Percentiles rank a stretch among this genome's conserved stretches.
Conservation (phyloP, 179 eudicot species). For the Patellifolia procumbens region DNA sequence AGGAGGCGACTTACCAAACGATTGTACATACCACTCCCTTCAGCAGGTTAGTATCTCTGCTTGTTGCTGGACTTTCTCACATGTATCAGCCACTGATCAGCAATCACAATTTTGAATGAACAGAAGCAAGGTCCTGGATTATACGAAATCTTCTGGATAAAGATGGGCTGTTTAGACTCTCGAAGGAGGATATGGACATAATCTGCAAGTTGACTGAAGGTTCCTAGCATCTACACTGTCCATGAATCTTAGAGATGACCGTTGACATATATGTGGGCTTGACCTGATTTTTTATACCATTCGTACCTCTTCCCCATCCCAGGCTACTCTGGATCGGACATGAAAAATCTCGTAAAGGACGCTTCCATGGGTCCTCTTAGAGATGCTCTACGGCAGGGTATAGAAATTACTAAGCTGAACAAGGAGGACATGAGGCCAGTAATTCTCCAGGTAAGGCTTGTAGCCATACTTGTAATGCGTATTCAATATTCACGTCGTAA, state of each 20-base stretch:
- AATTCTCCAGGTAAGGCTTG: conserved; percentile 53
- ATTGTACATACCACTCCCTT: conserved; percentile 92
- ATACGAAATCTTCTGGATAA: conserved; percentile 72
- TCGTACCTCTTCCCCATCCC: conserved; percentile 8
- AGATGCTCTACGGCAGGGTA: conserved; percentile 82
- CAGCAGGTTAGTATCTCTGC: conserved; percentile 57
- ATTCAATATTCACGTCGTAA: not conserved
- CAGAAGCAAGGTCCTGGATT: conserved; percentile 97
- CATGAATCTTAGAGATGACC: not conserved
- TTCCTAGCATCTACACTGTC: conserved; percentile 20
- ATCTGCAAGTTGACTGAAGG: conserved; percentile 91
- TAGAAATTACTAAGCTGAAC: conserved; percentile 70
- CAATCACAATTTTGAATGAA: conserved; percentile 18
- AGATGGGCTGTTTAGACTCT: conserved; percentile 82
- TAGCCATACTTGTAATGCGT: not conserved
- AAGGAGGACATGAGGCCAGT: conserved; percentile 97
- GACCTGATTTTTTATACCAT: not conserved
- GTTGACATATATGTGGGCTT: not conserved
- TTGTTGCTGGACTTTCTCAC: conserved; percentile 10
- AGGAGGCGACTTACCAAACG: conserved; percentile 96
- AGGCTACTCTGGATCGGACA: conserved; percentile 99
- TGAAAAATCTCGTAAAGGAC: conserved; percentile 97
- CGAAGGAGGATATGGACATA: conserved; percentile 61
- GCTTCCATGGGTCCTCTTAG: conserved; percentile 99
- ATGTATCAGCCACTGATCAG: conserved; percentile 2